A percentile compares a stretch with the other conserved stretches of the same genome.
These are phyloP conservation scores for Didymella sp. DNA, from an alignment of 2,329 filamentous ascomycete species.

Conservation along the genomic window DNA sequence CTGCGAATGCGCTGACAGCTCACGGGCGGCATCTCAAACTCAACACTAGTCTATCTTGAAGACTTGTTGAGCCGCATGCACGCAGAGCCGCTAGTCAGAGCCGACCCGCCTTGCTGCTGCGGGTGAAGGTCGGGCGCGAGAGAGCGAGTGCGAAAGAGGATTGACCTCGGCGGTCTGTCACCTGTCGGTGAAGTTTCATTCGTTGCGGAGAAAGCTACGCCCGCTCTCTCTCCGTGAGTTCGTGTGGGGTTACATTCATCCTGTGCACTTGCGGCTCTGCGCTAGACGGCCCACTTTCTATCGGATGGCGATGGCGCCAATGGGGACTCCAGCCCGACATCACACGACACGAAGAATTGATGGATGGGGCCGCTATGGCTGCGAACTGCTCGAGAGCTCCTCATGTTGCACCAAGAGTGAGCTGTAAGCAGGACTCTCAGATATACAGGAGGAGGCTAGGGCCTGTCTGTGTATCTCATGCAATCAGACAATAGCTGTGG, in stretches of 20 bases:
- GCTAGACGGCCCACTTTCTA: constrained; percentile 13
- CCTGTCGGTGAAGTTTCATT: constrained; percentile 5
- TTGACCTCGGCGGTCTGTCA: not conserved
- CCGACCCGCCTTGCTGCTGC: constrained; percentile 11
- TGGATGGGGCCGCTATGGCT: not conserved
- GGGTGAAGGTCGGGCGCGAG: constrained; percentile 10
- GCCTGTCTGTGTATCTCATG: no score
- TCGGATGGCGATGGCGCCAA: constrained; percentile 14
- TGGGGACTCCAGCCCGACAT: constrained; percentile 15
- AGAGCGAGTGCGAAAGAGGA: not conserved
- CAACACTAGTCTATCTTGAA: constrained; percentile 7
- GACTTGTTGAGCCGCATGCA: constrained; percentile 20
- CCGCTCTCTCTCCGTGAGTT: constrained; percentile 4
- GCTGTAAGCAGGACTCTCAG: no score
- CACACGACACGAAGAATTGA: constrained; percentile 2
- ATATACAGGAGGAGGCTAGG: no score
- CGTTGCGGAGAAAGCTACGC: not conserved
- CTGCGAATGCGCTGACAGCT: constrained; percentile 6
- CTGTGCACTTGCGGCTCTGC: constrained; percentile 18
- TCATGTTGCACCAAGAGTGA: no score
- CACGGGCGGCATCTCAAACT: not conserved
- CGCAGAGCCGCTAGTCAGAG: constrained; percentile 1
- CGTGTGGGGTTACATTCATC: constrained; percentile 14
- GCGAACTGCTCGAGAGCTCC: not conserved
- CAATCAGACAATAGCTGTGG: no score